Conservation (phyloP, 2,329 filamentous ascomycete genomes). For the Penicillium thymicola region DNA sequence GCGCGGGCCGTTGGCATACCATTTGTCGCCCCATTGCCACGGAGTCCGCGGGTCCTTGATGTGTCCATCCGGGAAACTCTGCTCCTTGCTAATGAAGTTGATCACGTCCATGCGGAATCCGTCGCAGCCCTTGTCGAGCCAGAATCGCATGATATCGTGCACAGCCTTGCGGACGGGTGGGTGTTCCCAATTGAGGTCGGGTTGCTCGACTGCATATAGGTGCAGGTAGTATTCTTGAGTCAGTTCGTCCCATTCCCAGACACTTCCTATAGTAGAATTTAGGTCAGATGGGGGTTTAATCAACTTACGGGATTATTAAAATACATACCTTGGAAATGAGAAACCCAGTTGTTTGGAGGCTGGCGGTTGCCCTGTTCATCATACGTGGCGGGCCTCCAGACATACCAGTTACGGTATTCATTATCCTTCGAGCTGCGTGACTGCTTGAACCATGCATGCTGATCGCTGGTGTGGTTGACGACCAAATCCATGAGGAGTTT, state of each 20-base stretch:
- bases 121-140: slow-evolving; percentile 70
- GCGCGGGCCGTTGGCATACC: slow-evolving; percentile 57
- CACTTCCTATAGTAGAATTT: slow-evolving; percentile 33
- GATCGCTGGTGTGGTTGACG: slow-evolving; percentile 71
- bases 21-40: slow-evolving; percentile 38
- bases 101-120: slow-evolving; percentile 75
- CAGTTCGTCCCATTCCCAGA: slow-evolving; percentile 62
- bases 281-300: slow-evolving; percentile 25
- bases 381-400: slow-evolving; percentile 53
- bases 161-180: slow-evolving; percentile 64
- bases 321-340: slow-evolving; percentile 36
- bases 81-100: slow-evolving; percentile 67
- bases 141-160: slow-evolving; percentile 72
- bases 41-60: slow-evolving; percentile 26
- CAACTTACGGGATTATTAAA: rapidly evolving
- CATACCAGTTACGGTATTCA: slow-evolving; percentile 68
- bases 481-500: slow-evolving; percentile 72
- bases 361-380: slow-evolving; percentile 58
- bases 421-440: slow-evolving; percentile 60
- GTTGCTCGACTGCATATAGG: slow-evolving; percentile 71
- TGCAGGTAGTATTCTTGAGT: slow-evolving; percentile 74
- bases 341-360: slow-evolving; percentile 73
- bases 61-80: slow-evolving; percentile 49
- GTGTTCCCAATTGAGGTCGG: slow-evolving; percentile 84
- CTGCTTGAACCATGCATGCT: slow-evolving; percentile 69